phyloP scores from a whole-genome alignment of 805 yeast species.

The Monosporozyma servazzii region DNA sequence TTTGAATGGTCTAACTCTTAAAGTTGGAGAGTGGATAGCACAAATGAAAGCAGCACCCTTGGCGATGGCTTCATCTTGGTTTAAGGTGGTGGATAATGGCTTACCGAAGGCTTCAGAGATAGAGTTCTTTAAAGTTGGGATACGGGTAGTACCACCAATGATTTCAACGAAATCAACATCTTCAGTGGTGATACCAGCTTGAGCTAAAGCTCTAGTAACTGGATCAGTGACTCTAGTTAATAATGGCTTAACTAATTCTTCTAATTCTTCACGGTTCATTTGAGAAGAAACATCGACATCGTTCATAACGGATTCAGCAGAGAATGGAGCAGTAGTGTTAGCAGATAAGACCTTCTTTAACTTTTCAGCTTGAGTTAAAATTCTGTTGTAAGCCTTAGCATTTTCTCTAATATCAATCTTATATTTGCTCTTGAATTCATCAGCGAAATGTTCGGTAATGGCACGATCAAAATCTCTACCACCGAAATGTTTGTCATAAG shows the following conservation, averaged over 20 bases:
- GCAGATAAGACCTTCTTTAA: slow-evolving; percentile 96
- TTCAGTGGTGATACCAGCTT: slow-evolving; percentile 61
- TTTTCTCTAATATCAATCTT: slow-evolving; percentile 86
- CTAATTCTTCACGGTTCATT: slow-evolving; percentile 84
- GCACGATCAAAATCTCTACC: slow-evolving; percentile 95
- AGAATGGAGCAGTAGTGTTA: slow-evolving; percentile 87
- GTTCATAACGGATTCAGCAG: slow-evolving; percentile 92
- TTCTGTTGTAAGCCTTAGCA: slow-evolving; percentile 93
- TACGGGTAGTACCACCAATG: slow-evolving; percentile 98
- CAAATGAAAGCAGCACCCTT: slow-evolving; percentile 98
- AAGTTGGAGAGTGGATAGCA: slow-evolving; percentile 97
- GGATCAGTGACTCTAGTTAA: slow-evolving; percentile 70
- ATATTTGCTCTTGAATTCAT: slow-evolving; percentile 83
- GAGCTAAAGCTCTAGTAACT: slow-evolving; percentile 69
- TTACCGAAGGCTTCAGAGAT: slow-evolving; percentile 75
- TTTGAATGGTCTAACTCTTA: slow-evolving; percentile 97
- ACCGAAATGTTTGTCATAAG: slow-evolving; percentile 93
- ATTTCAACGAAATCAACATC: slow-evolving; percentile 89
- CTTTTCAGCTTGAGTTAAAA: slow-evolving; percentile 82
- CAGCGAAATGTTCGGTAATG: slow-evolving; percentile 89
- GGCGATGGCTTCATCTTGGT: slow-evolving; percentile 98
- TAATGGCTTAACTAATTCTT: slow-evolving; percentile 77
- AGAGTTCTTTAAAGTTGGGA: slow-evolving; percentile 81
- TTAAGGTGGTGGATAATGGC: slow-evolving; percentile 84
- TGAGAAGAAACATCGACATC: slow-evolving; percentile 92